These are phyloP conservation scores for Suhomyces kunorum DNA, from an alignment of 1,139 yeast genomes.

Conservation along the genomic window DNA sequence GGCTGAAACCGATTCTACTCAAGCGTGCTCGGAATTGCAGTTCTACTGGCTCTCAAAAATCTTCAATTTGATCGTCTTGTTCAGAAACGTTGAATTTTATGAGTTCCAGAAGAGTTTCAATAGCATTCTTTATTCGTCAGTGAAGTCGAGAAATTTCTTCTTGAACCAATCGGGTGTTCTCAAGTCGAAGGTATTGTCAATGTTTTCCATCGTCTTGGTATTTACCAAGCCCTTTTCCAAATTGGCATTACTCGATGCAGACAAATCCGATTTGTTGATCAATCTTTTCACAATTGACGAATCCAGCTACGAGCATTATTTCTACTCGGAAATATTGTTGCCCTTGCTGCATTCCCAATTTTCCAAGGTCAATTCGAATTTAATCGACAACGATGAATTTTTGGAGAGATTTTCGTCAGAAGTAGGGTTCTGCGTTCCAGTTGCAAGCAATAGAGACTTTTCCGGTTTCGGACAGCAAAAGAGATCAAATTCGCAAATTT, in stretches of 20 bases:
- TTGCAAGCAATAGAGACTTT: constrained; percentile 13
- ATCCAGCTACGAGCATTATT: constrained; percentile 16
- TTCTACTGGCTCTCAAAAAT: constrained; percentile 28
- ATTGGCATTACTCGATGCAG: constrained; percentile 25
- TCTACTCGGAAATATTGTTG: constrained; percentile 22
- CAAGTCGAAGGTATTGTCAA: constrained; percentile 24
- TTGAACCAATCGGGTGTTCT: constrained; percentile 15
- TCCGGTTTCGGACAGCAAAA: too few species aligned
- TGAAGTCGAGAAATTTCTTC: constrained; percentile 1
- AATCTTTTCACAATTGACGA: constrained; percentile 24
- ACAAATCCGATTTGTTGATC: constrained; percentile 21
- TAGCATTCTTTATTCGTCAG: constrained; percentile 14
- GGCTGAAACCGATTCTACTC: not conserved
- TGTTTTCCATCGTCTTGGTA: constrained; percentile 30
- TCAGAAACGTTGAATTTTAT: constrained; percentile 28
- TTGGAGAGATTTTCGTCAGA: constrained; percentile 15
- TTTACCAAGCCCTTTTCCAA: constrained; percentile 33
- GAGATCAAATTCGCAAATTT: constrained; percentile 1
- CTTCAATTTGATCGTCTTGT: constrained; percentile 25
- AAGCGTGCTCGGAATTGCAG: constrained; percentile 18
- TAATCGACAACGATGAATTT: constrained; percentile 14
- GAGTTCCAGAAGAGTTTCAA: constrained; percentile 29
- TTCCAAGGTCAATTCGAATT: constrained; percentile 6
- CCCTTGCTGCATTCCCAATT: constrained; percentile 17
- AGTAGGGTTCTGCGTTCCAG: constrained; percentile 30